phyloP scores from a whole-genome alignment of 1,139 yeast species.

The Taphrina communis region DNA sequence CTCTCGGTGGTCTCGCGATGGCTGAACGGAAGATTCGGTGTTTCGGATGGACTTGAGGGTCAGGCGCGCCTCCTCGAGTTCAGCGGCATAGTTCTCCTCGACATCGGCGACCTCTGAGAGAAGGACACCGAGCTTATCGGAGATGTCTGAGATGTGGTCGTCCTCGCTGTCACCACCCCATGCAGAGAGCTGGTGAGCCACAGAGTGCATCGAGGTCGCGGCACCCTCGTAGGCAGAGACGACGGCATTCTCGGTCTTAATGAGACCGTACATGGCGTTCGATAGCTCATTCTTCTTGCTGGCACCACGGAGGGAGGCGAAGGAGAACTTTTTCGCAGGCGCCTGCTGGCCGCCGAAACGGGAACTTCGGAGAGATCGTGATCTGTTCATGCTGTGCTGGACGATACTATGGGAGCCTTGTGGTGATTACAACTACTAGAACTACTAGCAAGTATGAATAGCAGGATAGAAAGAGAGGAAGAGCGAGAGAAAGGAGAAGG shows the following conservation, averaged over 20 bases:
- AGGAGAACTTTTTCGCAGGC: slow-evolving; percentile 34
- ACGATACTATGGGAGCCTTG: neutral
- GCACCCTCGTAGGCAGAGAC: slow-evolving; percentile 80
- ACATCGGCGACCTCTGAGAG: slow-evolving; percentile 83
- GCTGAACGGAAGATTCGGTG: slow-evolving; percentile 86
- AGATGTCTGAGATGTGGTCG: slow-evolving; percentile 74
- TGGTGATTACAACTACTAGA: too few species aligned
- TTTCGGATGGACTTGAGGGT: slow-evolving; percentile 80
- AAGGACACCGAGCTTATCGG: slow-evolving; percentile 84
- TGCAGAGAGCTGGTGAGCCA: slow-evolving; percentile 75
- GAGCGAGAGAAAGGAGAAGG: neutral
- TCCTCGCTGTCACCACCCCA: slow-evolving; percentile 90
- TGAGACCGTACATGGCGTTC: slow-evolving; percentile 54
- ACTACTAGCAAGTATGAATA: neutral
- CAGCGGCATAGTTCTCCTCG: slow-evolving; percentile 85
- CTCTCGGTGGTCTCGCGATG: slow-evolving; percentile 83
- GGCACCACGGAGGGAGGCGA: slow-evolving; percentile 35
- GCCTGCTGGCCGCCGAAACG: slow-evolving; percentile 28
- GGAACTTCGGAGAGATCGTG: slow-evolving; percentile 38
- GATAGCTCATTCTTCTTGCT: slow-evolving; percentile 38
- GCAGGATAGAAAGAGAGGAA: neutral
- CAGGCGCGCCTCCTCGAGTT: slow-evolving; percentile 83
- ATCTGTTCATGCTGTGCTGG: slow-evolving; percentile 31
- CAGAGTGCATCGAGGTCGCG: slow-evolving; percentile 78
- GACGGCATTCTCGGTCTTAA: slow-evolving; percentile 81